Evolutionary conservation across 345 rosid genomes (phyloP).

Genomic region (Eucalyptus guilfoylei): DNA sequence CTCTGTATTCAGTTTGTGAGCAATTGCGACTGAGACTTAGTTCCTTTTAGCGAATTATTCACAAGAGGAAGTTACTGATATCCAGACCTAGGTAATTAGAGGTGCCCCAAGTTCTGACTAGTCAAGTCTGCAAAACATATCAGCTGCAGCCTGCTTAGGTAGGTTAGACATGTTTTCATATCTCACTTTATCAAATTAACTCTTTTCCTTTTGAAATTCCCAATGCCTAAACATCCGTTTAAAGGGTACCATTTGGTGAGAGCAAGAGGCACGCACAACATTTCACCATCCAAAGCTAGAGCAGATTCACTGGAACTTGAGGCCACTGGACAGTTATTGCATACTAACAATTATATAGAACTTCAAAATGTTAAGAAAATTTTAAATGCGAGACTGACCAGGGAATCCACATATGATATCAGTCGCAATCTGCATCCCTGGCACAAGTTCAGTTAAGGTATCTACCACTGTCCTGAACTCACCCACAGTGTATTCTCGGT

Average conservation of each 20-base stretch:
- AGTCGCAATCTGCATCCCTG: slow-evolving; percentile 97
- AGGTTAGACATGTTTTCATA: not conserved
- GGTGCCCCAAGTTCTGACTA: not conserved
- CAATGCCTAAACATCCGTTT: not conserved
- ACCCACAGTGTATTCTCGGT: slow-evolving; percentile 70
- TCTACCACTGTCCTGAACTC: slow-evolving; percentile 89
- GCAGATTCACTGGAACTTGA: not conserved
- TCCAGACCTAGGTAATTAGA: not conserved
- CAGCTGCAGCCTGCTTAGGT: not conserved
- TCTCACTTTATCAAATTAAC: not conserved
- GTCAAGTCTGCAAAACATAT: not conserved
- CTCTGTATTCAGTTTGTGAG: not conserved
- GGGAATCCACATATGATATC: slow-evolving; percentile 97
- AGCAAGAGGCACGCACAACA: not conserved
- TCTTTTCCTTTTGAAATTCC: not conserved
- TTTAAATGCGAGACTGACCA: slow-evolving; percentile 31
- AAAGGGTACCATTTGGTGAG: not conserved
- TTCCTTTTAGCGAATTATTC: not conserved
- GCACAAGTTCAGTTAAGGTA: slow-evolving; percentile 83
- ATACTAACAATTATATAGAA: not conserved
- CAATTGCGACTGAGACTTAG: not conserved
- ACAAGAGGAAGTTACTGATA: not conserved
- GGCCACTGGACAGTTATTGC: not conserved
- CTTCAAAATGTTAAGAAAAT: not conserved
- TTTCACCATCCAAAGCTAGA: not conserved